phyloP scores from a whole-genome alignment of 345 rosid genomes.

The Aegle marmelos region DNA sequence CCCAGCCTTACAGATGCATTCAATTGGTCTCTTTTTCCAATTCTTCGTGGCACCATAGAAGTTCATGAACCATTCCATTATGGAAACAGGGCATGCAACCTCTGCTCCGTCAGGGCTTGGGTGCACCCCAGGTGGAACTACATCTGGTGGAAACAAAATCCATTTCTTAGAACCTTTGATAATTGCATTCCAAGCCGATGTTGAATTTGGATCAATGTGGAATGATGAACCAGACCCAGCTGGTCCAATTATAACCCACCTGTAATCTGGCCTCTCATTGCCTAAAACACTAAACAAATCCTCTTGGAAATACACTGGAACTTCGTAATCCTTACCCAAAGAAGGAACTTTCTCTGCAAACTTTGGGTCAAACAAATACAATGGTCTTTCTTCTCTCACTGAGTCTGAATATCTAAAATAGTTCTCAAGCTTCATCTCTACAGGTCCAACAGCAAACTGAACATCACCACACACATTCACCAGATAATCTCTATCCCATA shows the following conservation, averaged over 20 bases:
- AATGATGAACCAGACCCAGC: conserved; percentile 96
- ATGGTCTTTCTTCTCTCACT: conserved; percentile 83
- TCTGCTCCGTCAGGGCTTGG: conserved; percentile 98
- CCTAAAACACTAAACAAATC: conserved; percentile 87
- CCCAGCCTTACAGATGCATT: conserved; percentile 91
- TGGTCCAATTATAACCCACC: conserved; percentile 96
- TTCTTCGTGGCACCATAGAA: conserved; percentile 74
- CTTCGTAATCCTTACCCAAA: conserved; percentile 69
- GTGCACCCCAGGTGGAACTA: conserved; percentile 90
- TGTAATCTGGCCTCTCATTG: conserved; percentile 75
- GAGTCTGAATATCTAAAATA: conserved; percentile 72
- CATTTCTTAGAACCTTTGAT: conserved; percentile 92
- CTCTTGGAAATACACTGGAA: conserved; percentile 78
- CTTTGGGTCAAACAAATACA: conserved; percentile 93
- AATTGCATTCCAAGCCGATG: conserved; percentile 97
- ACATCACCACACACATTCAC: conserved; percentile 46
- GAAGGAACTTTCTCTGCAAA: conserved; percentile 70
- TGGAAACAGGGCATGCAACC: conserved; percentile 96
- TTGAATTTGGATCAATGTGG: conserved; percentile 98
- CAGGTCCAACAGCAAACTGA: conserved; percentile 77
- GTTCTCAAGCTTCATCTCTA: conserved; percentile 75
- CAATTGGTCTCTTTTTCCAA: conserved; percentile 77
- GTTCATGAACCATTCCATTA: conserved; percentile 98
- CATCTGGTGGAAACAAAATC: conserved; percentile 93
- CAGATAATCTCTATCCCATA: conserved; percentile 79